A percentile compares a stretch with the other conserved stretches of the same genome.
Conservation (phyloP, 1,139 yeast genomes). For the Pichia sp. region DNA sequence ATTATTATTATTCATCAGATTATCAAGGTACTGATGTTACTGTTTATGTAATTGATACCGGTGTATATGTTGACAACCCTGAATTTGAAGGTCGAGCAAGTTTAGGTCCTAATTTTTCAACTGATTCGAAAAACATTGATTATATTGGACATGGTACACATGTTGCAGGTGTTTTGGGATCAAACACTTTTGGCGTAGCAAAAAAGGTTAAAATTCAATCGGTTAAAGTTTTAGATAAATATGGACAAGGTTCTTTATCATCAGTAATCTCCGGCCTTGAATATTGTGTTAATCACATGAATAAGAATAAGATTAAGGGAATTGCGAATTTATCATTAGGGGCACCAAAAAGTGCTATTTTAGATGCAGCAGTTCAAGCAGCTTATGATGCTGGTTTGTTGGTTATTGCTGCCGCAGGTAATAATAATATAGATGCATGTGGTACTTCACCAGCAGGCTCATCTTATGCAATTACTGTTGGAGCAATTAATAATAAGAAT, state of each 20-base stretch:
- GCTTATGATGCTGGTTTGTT: slow-evolving; percentile 66
- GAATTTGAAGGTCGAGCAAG: slow-evolving; percentile 47
- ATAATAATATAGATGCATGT: slow-evolving; percentile 72
- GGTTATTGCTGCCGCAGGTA: slow-evolving; percentile 87
- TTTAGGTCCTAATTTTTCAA: slow-evolving; percentile 44
- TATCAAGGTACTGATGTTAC: slow-evolving; percentile 48
- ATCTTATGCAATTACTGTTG: slow-evolving; percentile 66
- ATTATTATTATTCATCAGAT: slow-evolving; percentile 40
- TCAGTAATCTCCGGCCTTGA: slow-evolving; percentile 68
- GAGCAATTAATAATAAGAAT: slow-evolving; percentile 71
- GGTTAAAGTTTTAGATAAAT: slow-evolving; percentile 58
- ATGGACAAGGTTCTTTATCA: slow-evolving; percentile 64
- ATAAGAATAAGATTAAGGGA: slow-evolving; percentile 35
- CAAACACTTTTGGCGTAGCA: slow-evolving; percentile 72
- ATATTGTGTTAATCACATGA: slow-evolving; percentile 54
- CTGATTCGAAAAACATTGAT: slow-evolving; percentile 33
- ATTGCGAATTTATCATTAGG: slow-evolving; percentile 82
- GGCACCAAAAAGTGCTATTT: slow-evolving; percentile 53
- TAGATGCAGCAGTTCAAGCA: slow-evolving; percentile 69
- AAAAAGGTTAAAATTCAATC: slow-evolving; percentile 59
- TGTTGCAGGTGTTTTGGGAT: slow-evolving; percentile 86
- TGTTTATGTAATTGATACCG: slow-evolving; percentile 79
- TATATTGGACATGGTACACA: slow-evolving; percentile 69
- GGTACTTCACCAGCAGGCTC: slow-evolving; percentile 50
- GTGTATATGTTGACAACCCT: slow-evolving; percentile 41